Evolutionary conservation across 129 eudicot species (phyloP).

Genomic region (Smallanthus sonchifolius): DNA sequence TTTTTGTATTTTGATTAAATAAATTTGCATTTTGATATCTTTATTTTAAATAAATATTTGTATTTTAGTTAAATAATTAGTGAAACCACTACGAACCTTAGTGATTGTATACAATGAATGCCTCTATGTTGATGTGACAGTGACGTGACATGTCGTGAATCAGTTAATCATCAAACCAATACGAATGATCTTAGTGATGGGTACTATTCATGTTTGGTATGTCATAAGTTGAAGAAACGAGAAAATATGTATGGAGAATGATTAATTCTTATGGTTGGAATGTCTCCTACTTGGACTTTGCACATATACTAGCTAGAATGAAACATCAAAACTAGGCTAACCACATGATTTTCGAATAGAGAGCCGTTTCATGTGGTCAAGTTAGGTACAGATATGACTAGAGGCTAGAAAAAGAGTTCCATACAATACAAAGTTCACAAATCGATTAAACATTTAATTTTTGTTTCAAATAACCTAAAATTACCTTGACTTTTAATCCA

Average conservation of each 20-base stretch:
- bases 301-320: constrained; percentile 8
- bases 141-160: too few species aligned
- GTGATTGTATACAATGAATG: too few species aligned
- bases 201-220: neutral
- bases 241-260: neutral
- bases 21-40: too few species aligned
- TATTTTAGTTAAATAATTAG: too few species aligned
- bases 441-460: neutral
- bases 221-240: neutral
- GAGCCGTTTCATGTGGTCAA: constrained; percentile 22
- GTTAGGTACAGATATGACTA: constrained; percentile 9
- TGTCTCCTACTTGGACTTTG: neutral
- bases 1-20: too few species aligned
- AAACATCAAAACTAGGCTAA: neutral
- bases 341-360: constrained; percentile 7
- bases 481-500: neutral
- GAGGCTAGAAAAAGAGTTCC: neutral
- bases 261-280: neutral
- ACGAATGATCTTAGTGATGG: neutral
- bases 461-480: neutral
- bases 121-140: too few species aligned
- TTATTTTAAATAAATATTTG: too few species aligned
- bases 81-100: too few species aligned
- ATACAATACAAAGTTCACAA: neutral
- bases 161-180: too few species aligned